phyloP scores from a whole-genome alignment of 2,329 filamentous ascomycete genomes.

The Monosporascus sp. region DNA sequence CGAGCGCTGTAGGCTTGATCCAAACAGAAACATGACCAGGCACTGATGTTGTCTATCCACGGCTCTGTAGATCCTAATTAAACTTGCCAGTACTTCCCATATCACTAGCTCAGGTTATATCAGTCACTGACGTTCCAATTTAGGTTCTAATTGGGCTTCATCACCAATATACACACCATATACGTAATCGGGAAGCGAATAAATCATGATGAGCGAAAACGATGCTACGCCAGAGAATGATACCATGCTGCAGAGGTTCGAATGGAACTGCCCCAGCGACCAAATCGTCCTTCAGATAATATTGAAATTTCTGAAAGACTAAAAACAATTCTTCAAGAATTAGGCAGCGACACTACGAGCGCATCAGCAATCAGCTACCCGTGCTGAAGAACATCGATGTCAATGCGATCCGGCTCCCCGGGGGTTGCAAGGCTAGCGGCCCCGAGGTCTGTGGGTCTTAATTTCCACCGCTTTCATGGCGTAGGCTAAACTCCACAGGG shows the following conservation, averaged over 20 bases:
- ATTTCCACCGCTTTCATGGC: not conserved
- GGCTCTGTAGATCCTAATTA: not conserved
- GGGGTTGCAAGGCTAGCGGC: not conserved
- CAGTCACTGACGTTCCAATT: not conserved
- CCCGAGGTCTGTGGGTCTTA: too few species aligned
- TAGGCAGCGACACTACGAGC: constrained; percentile 57
- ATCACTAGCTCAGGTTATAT: not conserved
- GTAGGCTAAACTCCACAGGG: constrained; percentile 31
- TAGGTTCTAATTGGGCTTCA: not conserved
- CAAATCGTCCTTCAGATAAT: too few species aligned
- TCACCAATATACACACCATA: not conserved
- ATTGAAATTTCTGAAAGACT: too few species aligned
- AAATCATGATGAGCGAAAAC: constrained; percentile 13
- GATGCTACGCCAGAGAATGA: constrained; percentile 15
- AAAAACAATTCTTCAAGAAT: too few species aligned
- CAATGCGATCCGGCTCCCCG: constrained; percentile 59
- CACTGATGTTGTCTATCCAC: not conserved
- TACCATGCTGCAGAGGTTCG: constrained; percentile 55
- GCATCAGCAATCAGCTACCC: constrained; percentile 46
- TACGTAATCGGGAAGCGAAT: too few species aligned
- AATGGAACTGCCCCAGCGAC: constrained; percentile 64
- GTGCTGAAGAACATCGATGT: constrained; percentile 55
- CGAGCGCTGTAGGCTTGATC: too few species aligned
- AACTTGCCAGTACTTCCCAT: not conserved
- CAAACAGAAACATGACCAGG: too few species aligned